These are phyloP conservation scores for Podospora didyma DNA, from an alignment of 495 filamentous ascomycete species.

Conservation along the genomic window DNA sequence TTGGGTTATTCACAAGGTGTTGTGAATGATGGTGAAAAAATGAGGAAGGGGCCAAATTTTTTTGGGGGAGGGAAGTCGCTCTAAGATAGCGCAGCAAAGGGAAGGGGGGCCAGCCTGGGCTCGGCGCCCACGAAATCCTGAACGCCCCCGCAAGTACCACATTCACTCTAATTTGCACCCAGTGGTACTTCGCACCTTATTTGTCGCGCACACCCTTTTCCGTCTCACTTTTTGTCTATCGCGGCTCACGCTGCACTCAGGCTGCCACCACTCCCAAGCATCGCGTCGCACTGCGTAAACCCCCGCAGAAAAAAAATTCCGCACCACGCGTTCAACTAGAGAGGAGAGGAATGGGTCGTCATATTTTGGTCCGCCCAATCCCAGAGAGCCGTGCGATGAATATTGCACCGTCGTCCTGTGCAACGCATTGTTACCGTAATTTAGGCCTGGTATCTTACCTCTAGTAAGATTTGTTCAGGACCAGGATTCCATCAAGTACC, in stretches of 20 bases:
- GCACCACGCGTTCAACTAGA: background rate
- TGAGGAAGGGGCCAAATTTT: conserved; percentile 32
- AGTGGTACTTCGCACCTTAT: background rate
- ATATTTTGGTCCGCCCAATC: too few relatives aligned
- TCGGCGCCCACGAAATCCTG: conserved; percentile 1
- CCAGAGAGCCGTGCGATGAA: too few relatives aligned
- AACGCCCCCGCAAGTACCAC: conserved; percentile 5
- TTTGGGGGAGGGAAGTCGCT: conserved; percentile 20
- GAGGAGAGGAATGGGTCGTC: background rate
- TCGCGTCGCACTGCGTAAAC: background rate
- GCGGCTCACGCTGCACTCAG: background rate
- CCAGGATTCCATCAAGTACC: too few relatives aligned
- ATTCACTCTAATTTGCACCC: background rate
- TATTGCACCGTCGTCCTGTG: too few relatives aligned
- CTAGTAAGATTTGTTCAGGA: too few relatives aligned
- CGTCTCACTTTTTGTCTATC: background rate
- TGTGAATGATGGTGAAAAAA: conserved; percentile 37
- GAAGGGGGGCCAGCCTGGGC: conserved; percentile 6
- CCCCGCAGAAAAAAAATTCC: background rate
- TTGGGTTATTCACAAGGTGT: conserved; percentile 31
- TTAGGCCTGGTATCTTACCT: too few relatives aligned
- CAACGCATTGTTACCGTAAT: too few relatives aligned
- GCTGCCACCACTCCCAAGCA: background rate
- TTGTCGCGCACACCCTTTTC: background rate
- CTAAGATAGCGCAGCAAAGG: conserved; percentile 9